Percentiles rank a stretch among this genome's conserved stretches.
Conservation (phyloP, 495 filamentous ascomycete species). For the Neurospora sp. region DNA sequence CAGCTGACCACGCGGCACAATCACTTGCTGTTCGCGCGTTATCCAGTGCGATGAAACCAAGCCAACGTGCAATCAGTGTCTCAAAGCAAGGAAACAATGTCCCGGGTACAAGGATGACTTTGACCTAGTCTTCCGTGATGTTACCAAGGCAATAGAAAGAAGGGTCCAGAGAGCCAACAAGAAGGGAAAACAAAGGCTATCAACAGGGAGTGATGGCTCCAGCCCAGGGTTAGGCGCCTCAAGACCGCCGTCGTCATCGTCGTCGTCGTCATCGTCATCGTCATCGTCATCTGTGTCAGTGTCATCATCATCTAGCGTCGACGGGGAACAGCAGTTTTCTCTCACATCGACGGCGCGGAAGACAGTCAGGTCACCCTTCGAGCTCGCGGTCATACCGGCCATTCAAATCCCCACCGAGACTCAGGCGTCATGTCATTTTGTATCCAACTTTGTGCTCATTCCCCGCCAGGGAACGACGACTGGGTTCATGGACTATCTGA, state of each 20-base stretch:
- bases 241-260: neutral
- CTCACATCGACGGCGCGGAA: neutral
- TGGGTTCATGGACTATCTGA: slow-evolving; percentile 48
- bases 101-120: slow-evolving; percentile 61
- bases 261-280: neutral
- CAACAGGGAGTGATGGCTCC: neutral
- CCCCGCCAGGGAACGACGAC: slow-evolving; percentile 31
- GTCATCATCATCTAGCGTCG: neutral
- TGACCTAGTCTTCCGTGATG: slow-evolving; percentile 57
- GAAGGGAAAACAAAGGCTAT: slow-evolving; percentile 15
- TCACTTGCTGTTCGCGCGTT: neutral
- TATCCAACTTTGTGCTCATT: slow-evolving; percentile 45
- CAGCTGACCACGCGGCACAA: slow-evolving; percentile 1
- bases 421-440: slow-evolving; percentile 43
- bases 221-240: neutral
- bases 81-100: slow-evolving; percentile 54
- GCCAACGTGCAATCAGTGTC: slow-evolving; percentile 58
- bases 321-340: neutral
- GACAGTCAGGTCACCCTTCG: slow-evolving; percentile 5
- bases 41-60: slow-evolving; percentile 57
- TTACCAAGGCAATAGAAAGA: slow-evolving; percentile 50
- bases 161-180: slow-evolving; percentile 33
- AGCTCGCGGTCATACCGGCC: slow-evolving; percentile 16
- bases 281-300: neutral
- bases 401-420: slow-evolving; percentile 32